Evolutionary conservation across 2,329 filamentous ascomycete genomes (phyloP).

Genomic region (Colletotrichum lentis): DNA sequence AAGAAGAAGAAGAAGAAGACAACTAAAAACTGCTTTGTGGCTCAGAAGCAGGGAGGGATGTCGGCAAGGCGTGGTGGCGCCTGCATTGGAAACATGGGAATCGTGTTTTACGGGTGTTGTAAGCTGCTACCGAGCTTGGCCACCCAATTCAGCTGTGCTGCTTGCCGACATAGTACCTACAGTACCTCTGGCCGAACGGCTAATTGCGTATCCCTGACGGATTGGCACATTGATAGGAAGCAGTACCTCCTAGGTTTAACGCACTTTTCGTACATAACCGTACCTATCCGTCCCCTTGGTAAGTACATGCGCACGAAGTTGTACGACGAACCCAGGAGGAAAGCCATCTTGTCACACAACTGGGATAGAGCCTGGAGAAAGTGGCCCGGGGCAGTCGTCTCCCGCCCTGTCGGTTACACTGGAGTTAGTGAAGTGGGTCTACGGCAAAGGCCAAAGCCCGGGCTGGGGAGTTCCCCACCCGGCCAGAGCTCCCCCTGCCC

Average conservation of each 20-base stretch:
- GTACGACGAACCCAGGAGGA: background rate
- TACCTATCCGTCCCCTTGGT: too few relatives aligned
- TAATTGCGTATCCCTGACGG: conserved; percentile 4
- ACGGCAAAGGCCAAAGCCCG: conserved; percentile 8
- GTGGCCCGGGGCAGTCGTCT: conserved; percentile 15
- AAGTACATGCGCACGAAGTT: too few relatives aligned
- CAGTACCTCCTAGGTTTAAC: background rate
- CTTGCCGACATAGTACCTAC: background rate
- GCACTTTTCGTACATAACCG: too few relatives aligned
- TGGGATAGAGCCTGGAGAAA: conserved; percentile 16
- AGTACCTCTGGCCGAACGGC: background rate
- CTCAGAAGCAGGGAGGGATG: background rate
- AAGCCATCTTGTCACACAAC: background rate
- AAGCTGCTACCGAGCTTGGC: background rate
- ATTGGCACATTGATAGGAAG: background rate
- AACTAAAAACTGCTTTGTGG: too few relatives aligned
- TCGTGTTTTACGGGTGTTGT: background rate
- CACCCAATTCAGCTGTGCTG: background rate
- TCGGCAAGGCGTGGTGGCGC: background rate
- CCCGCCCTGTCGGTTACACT: conserved; percentile 30
- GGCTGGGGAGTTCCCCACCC: conserved; percentile 22
- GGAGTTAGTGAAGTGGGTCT: conserved; percentile 7
- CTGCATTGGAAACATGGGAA: conserved; percentile 5
- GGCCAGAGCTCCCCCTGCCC: background rate
- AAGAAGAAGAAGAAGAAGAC: too few relatives aligned